Base-by-base conservation (phyloP, 345 rosid species). In the Kernera saxatilis region DNA sequence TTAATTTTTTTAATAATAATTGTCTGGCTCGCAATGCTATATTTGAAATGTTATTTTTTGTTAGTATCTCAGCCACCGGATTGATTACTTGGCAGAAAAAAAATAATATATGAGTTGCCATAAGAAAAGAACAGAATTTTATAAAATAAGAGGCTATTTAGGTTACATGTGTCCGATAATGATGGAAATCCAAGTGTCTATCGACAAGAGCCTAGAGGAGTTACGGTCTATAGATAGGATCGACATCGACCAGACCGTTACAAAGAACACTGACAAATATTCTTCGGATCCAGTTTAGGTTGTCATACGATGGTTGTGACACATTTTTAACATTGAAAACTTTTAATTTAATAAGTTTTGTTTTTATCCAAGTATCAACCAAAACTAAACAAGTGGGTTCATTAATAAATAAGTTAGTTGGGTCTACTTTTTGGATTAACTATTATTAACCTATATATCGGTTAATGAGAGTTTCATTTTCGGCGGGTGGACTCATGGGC, bases 211-310 rank as follows among this genome's bases (percentile, higher is more conserved):
- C 14, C n/a, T 19, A 71, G 22, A 58, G 6, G 19, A 57, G 62
- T 29, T 44, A 22, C 52, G 35, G 62, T 62, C 61, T 71, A 40
- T 13, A 15, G n/a, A 61, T 71, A 19, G 17, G 44, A 51, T 30
- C 45, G 48, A 53, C 33, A 51, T 30, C 45, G 48, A 53, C 33
- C 56, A 53, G 48, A 54, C 63, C 23, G 49, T 44, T 40, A 72
- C 22, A 43, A 23, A 50, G 19, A 62, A 51, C 26, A 51, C 71
- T 73, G 71, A 73, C 66, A 64, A 35, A 45, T 18, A 73, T 45
- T 64, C 65, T 54, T 64, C 71, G 50, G 50, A 55, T 54, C 65
- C 19, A 54, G 41, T 54, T 55, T 72, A 64, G 18, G 51, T 48
- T 65, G 71, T 46, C 57, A 72, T 43, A 35, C 14, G 39, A 22